Base-by-base conservation (phyloP, 163 green algal genomes). In the Prototheca cutis region DNA sequence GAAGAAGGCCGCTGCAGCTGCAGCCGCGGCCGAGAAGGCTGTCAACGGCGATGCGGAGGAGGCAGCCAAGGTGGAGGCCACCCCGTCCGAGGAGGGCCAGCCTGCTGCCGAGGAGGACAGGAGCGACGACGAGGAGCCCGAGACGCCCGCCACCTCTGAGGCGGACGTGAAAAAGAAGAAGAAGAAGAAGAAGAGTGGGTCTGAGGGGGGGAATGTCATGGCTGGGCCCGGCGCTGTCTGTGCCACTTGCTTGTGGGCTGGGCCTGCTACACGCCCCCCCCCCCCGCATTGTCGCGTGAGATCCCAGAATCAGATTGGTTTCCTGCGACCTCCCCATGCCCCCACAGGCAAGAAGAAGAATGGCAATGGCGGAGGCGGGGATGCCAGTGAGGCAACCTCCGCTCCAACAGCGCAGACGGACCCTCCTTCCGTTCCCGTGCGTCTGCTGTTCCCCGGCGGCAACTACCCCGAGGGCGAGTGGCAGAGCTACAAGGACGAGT, bases 381-480 rank as follows among this genome's bases (percentile, higher is more conserved):
- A 30, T 5, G 57, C 28, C 3, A 45, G 23, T 3, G 36, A 30
- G 4, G 33, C 4, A 24, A 27, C 36, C 17, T 45, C 45, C 2
- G 54, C 17, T n/a, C 59, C 56, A 7, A 65, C 54, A 29, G 30
- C 76, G 52, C 93, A 99, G 68, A 98, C 92, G 6, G 73, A 81
- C 31, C 93, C 93, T 0, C 92, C 93, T 18, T 85, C 53, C 28
- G 73, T 99, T 10, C 90, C 92, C 2, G 76, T 98, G 4, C 68
- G 73, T 17, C 47, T 90, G 48, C 74, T 99, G 0, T 98, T 94
- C 74, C 80, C 84, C 10, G 57, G 67, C 7, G 87, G 84, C 25
- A 67, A 78, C 27, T 97, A 84, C 61, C 91, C 91, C 7, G 80
- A 88, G 65, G 89, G 87, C 2, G 86, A 98, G 73, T 85, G 84